phyloP scores from a whole-genome alignment of 108 stramenopile genomes.

The Nitzschia palea region DNA sequence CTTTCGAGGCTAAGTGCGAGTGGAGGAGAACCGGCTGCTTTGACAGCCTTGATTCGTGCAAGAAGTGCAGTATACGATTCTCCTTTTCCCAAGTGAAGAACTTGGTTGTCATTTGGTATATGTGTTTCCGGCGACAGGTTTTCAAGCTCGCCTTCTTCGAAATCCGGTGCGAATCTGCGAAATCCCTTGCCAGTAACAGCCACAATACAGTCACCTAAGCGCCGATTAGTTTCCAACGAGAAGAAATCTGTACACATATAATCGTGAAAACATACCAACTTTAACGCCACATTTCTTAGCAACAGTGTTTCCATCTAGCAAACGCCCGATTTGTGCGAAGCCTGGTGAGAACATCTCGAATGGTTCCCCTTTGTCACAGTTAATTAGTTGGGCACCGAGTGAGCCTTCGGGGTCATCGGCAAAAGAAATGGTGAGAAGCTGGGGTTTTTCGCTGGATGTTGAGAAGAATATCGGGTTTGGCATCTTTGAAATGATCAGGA shows the following conservation, averaged over 20 bases:
- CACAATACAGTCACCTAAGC: conserved; percentile 70
- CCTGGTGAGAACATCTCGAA: conserved; percentile 78
- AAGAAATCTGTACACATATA: too few species aligned
- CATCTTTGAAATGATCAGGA: conserved; percentile 11
- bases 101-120: conserved; percentile 27
- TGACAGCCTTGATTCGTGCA: conserved; percentile 55
- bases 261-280: too few species aligned
- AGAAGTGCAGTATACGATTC: conserved; percentile 47
- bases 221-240: too few species aligned
- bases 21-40: conserved; percentile 49
- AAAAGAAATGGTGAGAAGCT: conserved; percentile 64
- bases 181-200: conserved; percentile 74
- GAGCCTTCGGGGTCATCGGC: conserved; percentile 62
- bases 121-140: conserved; percentile 44
- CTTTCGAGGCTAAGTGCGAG: conserved; percentile 63
- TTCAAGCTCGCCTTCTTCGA: conserved; percentile 51
- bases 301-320: conserved; percentile 62
- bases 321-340: conserved; percentile 57
- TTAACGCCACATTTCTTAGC: conserved; percentile 63
- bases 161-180: conserved; percentile 80
- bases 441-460: conserved; percentile 57
- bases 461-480: conserved; percentile 54
- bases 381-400: conserved; percentile 65
- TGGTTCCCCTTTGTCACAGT: conserved; percentile 69
- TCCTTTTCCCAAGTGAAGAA: conserved; percentile 31